Conservation (phyloP, 192 early-diverging fungal species). For the Diversispora epigaea region DNA sequence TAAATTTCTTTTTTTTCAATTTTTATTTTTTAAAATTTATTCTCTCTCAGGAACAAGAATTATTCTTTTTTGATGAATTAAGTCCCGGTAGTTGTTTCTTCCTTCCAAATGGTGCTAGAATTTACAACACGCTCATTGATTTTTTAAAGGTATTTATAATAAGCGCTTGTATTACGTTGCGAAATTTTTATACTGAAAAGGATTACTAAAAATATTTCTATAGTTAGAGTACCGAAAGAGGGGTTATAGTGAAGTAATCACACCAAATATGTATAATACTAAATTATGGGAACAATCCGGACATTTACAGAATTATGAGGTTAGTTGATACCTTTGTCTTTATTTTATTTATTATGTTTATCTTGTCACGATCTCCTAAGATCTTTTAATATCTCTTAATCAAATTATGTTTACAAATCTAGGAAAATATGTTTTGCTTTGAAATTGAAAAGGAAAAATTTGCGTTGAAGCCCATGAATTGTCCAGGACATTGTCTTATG, state of each 20-base stretch:
- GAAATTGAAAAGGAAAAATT: slow-evolving; percentile 97
- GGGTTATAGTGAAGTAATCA: slow-evolving; percentile 95
- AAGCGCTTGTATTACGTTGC: not conserved
- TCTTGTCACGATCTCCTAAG: not conserved
- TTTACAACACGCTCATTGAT: slow-evolving; percentile 94
- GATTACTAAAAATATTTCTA: not conserved
- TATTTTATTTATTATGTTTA: not conserved
- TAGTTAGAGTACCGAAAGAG: slow-evolving; percentile 80
- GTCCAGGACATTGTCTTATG: slow-evolving; percentile 98
- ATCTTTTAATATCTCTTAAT: not conserved
- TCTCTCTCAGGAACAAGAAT: slow-evolving; percentile 81
- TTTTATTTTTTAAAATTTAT: not conserved
- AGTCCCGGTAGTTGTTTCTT: slow-evolving; percentile 93
- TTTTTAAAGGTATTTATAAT: slow-evolving; percentile 73
- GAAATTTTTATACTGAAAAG: not conserved
- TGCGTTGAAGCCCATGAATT: slow-evolving; percentile 99
- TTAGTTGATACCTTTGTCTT: not conserved
- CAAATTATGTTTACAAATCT: no score
- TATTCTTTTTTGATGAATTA: slow-evolving; percentile 93
- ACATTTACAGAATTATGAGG: slow-evolving; percentile 89
- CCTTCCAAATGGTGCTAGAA: slow-evolving; percentile 91
- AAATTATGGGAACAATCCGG: slow-evolving; percentile 97
- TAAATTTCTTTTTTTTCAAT: not conserved
- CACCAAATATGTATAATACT: slow-evolving; percentile 98
- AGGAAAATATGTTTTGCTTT: slow-evolving; percentile 95